Percentiles rank a stretch among this genome's conserved stretches.
These are phyloP conservation scores for Tirmania nivea DNA, from an alignment of 495 filamentous ascomycete species.

Conservation along the genomic window DNA sequence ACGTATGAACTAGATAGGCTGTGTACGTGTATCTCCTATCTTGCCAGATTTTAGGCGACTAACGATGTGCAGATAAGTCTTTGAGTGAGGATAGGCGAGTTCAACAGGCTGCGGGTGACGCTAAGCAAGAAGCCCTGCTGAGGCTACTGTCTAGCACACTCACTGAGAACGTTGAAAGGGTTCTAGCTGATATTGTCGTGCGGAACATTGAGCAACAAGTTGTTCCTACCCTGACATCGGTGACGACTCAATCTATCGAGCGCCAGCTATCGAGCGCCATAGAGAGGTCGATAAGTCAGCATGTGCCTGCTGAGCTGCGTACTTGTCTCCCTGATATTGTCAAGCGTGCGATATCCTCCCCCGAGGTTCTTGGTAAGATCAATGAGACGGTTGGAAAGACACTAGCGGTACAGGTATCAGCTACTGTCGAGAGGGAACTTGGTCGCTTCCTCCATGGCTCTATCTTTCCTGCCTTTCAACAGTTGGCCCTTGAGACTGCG, in stretches of 20 bases:
- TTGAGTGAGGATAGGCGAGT: conserved; percentile 43
- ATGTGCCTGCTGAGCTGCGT: conserved; percentile 33
- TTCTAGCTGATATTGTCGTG: conserved; percentile 46
- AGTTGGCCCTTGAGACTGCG: conserved; percentile 32
- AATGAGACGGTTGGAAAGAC: conserved; percentile 46
- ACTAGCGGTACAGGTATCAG: conserved; percentile 25
- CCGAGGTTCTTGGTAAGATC: conserved; percentile 43
- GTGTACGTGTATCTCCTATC: conserved; percentile 13
- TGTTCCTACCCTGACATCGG: conserved; percentile 27
- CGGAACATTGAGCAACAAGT: conserved; percentile 43
- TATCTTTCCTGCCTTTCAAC: conserved; percentile 41
- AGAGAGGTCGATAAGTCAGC: conserved; percentile 22
- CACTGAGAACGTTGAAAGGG: conserved; percentile 72
- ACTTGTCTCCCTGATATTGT: conserved; percentile 34
- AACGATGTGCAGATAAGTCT: conserved; percentile 25
- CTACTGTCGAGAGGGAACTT: conserved; percentile 45
- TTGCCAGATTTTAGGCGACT: conserved; percentile 1
- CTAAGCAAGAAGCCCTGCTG: conserved; percentile 60
- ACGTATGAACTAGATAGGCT: conserved; percentile 35
- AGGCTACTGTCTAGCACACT: conserved; percentile 72
- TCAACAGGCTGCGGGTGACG: conserved; percentile 36
- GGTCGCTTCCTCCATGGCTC: conserved; percentile 35
- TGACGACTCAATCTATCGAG: conserved; percentile 32
- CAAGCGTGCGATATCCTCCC: conserved; percentile 40
- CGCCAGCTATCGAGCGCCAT: conserved; percentile 35